phyloP scores from a whole-genome alignment of 192 early-diverging fungal genomes.

The Coemansia sp. region DNA sequence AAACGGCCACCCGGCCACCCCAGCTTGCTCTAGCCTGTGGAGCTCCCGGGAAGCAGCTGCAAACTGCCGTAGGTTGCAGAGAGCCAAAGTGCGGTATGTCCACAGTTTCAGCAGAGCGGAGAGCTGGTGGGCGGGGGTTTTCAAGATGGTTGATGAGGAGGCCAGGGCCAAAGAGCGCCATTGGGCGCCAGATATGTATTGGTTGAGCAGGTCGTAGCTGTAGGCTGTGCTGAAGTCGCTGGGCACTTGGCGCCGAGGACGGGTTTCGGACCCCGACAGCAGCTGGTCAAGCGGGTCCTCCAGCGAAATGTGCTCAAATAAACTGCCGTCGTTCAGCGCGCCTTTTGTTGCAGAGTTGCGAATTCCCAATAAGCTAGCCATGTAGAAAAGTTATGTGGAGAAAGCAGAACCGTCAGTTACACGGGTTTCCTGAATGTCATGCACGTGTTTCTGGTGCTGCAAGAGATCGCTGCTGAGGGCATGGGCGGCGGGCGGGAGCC shows the following conservation, averaged over 20 bases:
- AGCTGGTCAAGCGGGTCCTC: conserved; percentile 31
- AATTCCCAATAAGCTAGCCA: conserved; percentile 35
- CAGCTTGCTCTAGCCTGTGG: conserved; percentile 5
- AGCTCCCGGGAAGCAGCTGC: conserved; percentile 23
- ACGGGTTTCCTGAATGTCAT: conserved; percentile 9
- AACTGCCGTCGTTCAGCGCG: conserved; percentile 24
- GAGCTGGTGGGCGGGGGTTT: conserved; percentile 4
- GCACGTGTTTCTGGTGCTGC: conserved; percentile 24
- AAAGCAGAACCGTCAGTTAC: conserved; percentile 25
- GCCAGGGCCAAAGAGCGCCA: conserved; percentile 47
- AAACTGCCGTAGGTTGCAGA: conserved; percentile 9
- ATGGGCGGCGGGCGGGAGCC: conserved; percentile 40
- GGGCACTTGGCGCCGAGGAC: conserved; percentile 36
- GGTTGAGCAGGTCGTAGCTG: conserved; percentile 42
- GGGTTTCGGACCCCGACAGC: conserved; percentile 11
- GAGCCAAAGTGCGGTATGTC: conserved; percentile 35
- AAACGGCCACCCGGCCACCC: conserved; percentile 32
- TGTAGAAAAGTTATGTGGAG: conserved; percentile 11
- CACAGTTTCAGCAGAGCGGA: conserved; percentile 22
- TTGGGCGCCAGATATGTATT: conserved; percentile 29
- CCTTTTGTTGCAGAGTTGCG: conserved; percentile 5
- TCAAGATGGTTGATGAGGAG: conserved; percentile 19
- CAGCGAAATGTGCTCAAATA: conserved; percentile 35
- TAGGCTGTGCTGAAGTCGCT: conserved; percentile 16
- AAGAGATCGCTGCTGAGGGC: conserved; percentile 42